phyloP scores from a whole-genome alignment of 352 stramenopile genomes.

The Achlya hypogyna region DNA sequence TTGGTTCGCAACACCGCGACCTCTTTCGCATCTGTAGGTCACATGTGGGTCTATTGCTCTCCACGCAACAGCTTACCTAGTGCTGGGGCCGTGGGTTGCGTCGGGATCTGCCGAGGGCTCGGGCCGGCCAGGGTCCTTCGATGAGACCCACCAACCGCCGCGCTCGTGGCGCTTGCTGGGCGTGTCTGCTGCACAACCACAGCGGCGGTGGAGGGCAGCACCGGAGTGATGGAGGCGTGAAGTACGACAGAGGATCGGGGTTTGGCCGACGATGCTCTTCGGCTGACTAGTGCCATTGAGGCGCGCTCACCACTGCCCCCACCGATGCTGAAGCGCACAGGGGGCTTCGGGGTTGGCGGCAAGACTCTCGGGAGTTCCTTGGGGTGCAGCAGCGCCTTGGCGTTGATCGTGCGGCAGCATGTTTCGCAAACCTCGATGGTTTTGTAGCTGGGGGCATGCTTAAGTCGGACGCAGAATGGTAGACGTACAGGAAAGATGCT shows the following conservation, averaged over 20 bases:
- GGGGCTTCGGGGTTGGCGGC: neutral
- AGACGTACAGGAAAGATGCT: slow-evolving; percentile 1
- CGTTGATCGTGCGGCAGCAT: slow-evolving; percentile 4
- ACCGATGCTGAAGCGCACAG: neutral
- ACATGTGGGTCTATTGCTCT: too few relatives aligned
- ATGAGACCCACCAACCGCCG: neutral
- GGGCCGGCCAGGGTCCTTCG: neutral
- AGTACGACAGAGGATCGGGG: neutral
- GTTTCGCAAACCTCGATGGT: slow-evolving; percentile 6
- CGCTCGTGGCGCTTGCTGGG: neutral
- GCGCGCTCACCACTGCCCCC: too few relatives aligned
- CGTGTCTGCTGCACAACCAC: neutral
- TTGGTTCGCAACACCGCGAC: too few relatives aligned
- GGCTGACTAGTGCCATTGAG: neutral
- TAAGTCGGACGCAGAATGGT: neutral
- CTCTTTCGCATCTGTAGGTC: too few relatives aligned
- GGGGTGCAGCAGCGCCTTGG: neutral
- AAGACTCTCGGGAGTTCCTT: neutral
- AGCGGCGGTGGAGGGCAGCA: neutral
- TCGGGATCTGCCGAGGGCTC: too few relatives aligned
- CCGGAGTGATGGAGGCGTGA: neutral
- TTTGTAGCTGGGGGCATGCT: neutral
- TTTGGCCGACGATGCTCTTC: neutral
- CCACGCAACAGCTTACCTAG: too few relatives aligned
- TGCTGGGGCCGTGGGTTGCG: too few relatives aligned